Conservation (phyloP, 306 rosid genomes). For the Sesbania bispinosa region DNA sequence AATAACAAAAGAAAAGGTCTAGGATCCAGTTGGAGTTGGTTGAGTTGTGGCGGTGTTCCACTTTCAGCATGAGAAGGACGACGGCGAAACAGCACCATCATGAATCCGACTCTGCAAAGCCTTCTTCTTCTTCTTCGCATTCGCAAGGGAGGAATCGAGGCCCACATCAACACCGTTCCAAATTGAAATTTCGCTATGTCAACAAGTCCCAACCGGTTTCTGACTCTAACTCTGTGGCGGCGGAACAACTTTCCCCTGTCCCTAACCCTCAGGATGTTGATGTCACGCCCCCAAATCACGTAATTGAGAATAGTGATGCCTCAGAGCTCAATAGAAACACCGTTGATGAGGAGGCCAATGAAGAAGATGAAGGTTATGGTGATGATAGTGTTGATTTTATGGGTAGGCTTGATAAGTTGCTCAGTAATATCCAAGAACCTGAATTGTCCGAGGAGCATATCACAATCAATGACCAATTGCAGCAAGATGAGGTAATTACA, state of each 20-base stretch:
- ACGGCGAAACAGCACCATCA: slow-evolving; percentile 5
- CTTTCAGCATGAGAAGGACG: not conserved
- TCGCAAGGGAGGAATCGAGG: slow-evolving; percentile 20
- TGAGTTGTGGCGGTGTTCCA: not conserved
- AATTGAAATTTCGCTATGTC: slow-evolving; percentile 29
- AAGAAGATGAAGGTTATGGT: not conserved
- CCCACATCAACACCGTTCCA: slow-evolving; percentile 19
- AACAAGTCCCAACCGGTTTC: slow-evolving; percentile 27
- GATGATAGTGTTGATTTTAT: slow-evolving; percentile 22
- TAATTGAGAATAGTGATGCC: not conserved
- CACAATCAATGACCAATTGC: slow-evolving; percentile 63
- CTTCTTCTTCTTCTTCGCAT: not conserved
- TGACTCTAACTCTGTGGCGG: slow-evolving; percentile 11
- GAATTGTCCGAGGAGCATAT: slow-evolving; percentile 59
- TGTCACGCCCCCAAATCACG: not conserved
- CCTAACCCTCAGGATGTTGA: too few species aligned
- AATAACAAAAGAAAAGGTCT: too few species aligned
- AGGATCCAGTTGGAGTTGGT: too few species aligned
- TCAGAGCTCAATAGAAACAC: not conserved
- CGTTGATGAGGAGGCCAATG: slow-evolving; percentile 24
- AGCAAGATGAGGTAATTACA: slow-evolving; percentile 86
- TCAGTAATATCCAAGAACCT: slow-evolving; percentile 33
- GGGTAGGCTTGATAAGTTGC: slow-evolving; percentile 45
- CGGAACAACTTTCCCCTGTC: not conserved
- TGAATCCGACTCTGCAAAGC: not conserved